Conservation (phyloP, 495 filamentous ascomycete genomes). For the Terfezia boudieri region DNA sequence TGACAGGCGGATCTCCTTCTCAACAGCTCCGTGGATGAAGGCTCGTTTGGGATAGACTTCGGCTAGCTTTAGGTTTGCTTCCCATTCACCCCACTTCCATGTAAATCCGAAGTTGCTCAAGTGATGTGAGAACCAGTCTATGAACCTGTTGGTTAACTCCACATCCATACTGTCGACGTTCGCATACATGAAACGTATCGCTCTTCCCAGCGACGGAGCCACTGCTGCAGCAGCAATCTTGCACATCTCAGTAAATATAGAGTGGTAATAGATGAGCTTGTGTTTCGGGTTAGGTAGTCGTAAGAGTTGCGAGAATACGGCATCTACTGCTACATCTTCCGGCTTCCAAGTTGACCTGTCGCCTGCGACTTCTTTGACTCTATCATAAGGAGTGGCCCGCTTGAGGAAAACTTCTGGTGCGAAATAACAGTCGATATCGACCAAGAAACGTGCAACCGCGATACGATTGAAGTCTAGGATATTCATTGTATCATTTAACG, state of each 20-base stretch:
- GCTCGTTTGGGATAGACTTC: slow-evolving; percentile 69
- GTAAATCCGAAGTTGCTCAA: slow-evolving; percentile 97
- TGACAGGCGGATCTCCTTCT: slow-evolving; percentile 91
- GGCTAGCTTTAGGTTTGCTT: slow-evolving; percentile 59
- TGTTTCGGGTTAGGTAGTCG: slow-evolving; percentile 72
- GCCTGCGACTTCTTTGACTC: slow-evolving; percentile 49
- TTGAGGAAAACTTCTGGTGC: slow-evolving; percentile 71
- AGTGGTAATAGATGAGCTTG: slow-evolving; percentile 90
- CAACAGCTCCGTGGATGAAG: slow-evolving; percentile 70
- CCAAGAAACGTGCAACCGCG: slow-evolving; percentile 64
- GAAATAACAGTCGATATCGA: slow-evolving; percentile 91
- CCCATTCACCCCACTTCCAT: slow-evolving; percentile 99
- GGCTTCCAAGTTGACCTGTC: slow-evolving; percentile 81
- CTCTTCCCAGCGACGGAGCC: slow-evolving; percentile 80
- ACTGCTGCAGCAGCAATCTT: slow-evolving; percentile 89
- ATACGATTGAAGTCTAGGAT: slow-evolving; percentile 81
- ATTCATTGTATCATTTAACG: slow-evolving; percentile 81
- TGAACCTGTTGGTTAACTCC: slow-evolving; percentile 66
- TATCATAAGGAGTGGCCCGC: slow-evolving; percentile 76
- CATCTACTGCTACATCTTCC: slow-evolving; percentile 91
- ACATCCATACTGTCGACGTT: slow-evolving; percentile 61
- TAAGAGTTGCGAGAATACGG: slow-evolving; percentile 85
- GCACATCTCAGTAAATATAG: slow-evolving; percentile 80
- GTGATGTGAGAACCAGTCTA: slow-evolving; percentile 97
- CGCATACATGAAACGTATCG: slow-evolving; percentile 76